phyloP scores from a whole-genome alignment of 2,329 filamentous ascomycete genomes.

The Apiospora hydei region DNA sequence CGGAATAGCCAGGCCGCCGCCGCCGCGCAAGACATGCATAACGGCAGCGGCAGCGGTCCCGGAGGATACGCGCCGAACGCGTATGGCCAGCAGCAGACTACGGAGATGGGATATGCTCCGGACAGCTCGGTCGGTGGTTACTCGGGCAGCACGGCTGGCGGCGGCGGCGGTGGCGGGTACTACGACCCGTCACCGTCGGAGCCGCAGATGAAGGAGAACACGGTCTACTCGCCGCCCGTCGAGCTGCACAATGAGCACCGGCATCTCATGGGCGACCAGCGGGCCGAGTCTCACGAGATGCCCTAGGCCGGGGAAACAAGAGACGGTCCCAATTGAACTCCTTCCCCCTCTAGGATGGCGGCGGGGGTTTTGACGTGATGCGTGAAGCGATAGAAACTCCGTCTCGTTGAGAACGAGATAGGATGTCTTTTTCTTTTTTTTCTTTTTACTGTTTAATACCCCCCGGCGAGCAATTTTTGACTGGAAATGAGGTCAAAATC shows the following conservation, averaged over 20 bases:
- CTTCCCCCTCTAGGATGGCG: neutral
- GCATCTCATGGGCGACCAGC: neutral
- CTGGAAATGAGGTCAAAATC: neutral
- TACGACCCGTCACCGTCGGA: neutral
- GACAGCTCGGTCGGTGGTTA: conserved; percentile 3
- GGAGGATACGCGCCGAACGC: neutral
- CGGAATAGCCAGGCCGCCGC: neutral
- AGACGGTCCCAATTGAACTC: neutral
- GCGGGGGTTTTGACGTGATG: neutral
- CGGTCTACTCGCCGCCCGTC: neutral
- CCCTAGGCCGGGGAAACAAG: neutral
- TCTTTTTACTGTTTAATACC: neutral
- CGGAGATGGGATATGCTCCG: neutral
- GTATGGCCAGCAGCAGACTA: neutral
- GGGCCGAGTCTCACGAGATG: conserved; percentile 2
- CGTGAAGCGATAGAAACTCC: neutral
- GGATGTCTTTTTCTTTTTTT: neutral
- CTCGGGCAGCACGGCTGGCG: neutral
- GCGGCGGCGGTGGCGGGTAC: neutral
- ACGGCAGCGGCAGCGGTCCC: neutral
- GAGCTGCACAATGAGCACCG: neutral
- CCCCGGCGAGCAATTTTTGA: neutral
- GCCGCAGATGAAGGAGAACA: conserved; percentile 12
- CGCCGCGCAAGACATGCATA: neutral
- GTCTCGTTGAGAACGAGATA: neutral